These are phyloP conservation scores for Clonostachys rhizophaga DNA, from an alignment of 2,329 filamentous ascomycete genomes.

Conservation along the genomic window DNA sequence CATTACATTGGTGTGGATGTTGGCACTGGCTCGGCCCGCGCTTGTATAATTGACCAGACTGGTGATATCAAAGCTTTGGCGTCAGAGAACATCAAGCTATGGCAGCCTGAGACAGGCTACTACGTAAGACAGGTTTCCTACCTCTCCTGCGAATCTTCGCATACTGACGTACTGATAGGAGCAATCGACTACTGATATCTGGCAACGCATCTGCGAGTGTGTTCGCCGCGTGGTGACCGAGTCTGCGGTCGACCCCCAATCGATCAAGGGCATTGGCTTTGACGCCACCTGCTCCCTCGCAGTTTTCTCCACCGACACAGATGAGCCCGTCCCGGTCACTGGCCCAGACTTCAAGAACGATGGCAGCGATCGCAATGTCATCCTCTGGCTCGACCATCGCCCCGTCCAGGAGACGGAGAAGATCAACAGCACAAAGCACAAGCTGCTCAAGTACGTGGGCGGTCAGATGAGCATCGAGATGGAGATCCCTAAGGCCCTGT, in stretches of 20 bases:
- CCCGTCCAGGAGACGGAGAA: constrained; percentile 85
- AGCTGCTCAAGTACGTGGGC: constrained; percentile 90
- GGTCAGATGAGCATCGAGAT: constrained; percentile 99
- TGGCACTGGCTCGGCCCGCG: constrained; percentile 89
- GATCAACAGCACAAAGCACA: constrained; percentile 91
- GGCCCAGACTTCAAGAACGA: constrained; percentile 74
- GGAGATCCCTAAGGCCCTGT: constrained; percentile 97
- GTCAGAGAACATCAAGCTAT: constrained; percentile 72
- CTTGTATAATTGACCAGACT: constrained; percentile 88
- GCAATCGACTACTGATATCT: constrained; percentile 97
- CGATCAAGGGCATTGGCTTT: constrained; percentile 88
- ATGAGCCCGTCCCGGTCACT: constrained; percentile 88
- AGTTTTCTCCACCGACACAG: constrained; percentile 83
- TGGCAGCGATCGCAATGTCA: constrained; percentile 86
- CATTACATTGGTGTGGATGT: constrained; percentile 87
- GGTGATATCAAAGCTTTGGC: constrained; percentile 81
- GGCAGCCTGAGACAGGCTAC: constrained; percentile 72
- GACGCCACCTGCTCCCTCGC: constrained; percentile 97
- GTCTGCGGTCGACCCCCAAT: constrained; percentile 69
- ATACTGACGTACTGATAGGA: constrained; percentile 48
- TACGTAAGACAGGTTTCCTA: constrained; percentile 47
- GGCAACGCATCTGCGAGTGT: constrained; percentile 87
- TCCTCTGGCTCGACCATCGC: constrained; percentile 95
- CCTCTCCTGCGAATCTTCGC: neutral
- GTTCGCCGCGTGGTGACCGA: constrained; percentile 79